A percentile compares a stretch with the other conserved stretches of the same genome.
phyloP scores from a whole-genome alignment of 2,329 filamentous ascomycete species.

The Pseudocercospora pini-densiflorae region DNA sequence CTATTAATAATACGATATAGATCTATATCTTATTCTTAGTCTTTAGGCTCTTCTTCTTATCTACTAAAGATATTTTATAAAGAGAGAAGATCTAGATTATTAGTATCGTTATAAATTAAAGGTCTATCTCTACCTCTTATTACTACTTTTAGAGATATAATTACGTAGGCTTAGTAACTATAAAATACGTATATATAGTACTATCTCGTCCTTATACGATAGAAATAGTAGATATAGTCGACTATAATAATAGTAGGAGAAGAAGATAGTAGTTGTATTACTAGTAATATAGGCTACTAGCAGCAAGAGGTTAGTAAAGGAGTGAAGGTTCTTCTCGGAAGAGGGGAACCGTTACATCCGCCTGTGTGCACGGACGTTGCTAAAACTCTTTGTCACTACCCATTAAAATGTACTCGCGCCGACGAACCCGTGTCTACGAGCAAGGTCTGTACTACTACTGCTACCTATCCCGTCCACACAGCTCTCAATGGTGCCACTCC shows the following conservation, averaged over 20 bases:
- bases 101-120: not conserved
- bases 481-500: conserved; percentile 1
- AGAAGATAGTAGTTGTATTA: not conserved
- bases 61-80: too few relatives aligned
- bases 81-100: too few relatives aligned
- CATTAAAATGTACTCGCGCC: not conserved
- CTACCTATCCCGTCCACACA: not conserved
- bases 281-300: not conserved
- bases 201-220: too few relatives aligned
- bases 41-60: not conserved
- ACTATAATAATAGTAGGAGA: not conserved
- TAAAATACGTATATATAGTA: not conserved
- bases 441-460: not conserved
- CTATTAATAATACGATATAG: too few relatives aligned
- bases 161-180: not conserved
- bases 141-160: not conserved
- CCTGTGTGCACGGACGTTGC: not conserved
- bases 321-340: not conserved
- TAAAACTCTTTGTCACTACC: not conserved
- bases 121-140: not conserved
- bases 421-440: not conserved
- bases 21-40: not conserved
- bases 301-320: not conserved
- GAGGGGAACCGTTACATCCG: not conserved
- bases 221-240: too few relatives aligned